These are phyloP conservation scores for Candida piceae DNA, from an alignment of 805 yeast genomes.

Conservation along the genomic window DNA sequence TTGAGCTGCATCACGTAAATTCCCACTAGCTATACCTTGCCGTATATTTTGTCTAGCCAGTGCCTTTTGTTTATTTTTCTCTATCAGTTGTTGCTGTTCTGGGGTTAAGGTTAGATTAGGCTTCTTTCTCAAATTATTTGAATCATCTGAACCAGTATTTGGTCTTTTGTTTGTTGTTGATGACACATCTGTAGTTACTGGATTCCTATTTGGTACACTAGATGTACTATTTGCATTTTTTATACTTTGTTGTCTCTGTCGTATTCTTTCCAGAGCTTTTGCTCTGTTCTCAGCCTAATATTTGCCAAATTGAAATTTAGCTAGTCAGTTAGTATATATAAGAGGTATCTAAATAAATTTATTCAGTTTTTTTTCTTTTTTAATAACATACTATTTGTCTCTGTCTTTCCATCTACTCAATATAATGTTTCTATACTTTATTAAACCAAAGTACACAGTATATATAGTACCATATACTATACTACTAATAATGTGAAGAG, in stretches of 20 bases:
- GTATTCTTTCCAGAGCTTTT: slow-evolving; percentile 54
- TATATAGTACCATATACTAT: too few species aligned
- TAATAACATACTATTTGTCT: slow-evolving; percentile 23
- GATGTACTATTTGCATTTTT: slow-evolving; percentile 7
- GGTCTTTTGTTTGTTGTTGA: slow-evolving; percentile 13
- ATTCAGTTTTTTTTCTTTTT: too few species aligned
- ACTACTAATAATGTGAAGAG: too few species aligned
- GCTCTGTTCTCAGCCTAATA: slow-evolving; percentile 67
- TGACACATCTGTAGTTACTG: too few species aligned
- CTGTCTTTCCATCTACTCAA: slow-evolving; percentile 18
- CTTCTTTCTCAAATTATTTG: background rate
- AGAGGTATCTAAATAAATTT: too few species aligned
- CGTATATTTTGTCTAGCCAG: slow-evolving; percentile 29
- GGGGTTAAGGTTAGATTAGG: slow-evolving; percentile 28
- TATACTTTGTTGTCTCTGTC: slow-evolving; percentile 33
- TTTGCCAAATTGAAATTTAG: too few species aligned
- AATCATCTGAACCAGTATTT: background rate
- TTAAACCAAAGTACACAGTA: too few species aligned
- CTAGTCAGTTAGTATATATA: too few species aligned
- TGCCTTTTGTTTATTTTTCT: slow-evolving; percentile 50
- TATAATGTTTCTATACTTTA: background rate
- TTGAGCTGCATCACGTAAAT: slow-evolving; percentile 20
- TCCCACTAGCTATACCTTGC: slow-evolving; percentile 8
- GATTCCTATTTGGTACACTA: too few species aligned
- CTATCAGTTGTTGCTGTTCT: slow-evolving; percentile 46